Evolutionary conservation across 805 yeast genomes (phyloP).

Genomic region (Spathaspora boniae): DNA sequence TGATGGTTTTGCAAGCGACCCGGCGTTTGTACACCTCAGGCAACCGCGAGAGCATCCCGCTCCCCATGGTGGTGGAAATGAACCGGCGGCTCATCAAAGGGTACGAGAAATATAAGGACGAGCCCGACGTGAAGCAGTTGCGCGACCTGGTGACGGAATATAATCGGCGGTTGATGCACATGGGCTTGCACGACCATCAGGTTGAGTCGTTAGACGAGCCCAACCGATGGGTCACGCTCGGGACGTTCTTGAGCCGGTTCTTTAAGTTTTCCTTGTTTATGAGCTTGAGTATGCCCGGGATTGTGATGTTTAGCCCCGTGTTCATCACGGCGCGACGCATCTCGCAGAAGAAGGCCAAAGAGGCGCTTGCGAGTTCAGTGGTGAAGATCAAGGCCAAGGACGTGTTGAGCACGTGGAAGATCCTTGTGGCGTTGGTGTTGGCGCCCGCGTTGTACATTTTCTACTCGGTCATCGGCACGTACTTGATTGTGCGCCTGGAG

Average conservation of each 20-base stretch:
- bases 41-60: constrained; percentile 32
- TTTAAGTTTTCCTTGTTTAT: constrained; percentile 25
- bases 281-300: constrained; percentile 36
- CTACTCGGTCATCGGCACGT: constrained; percentile 33
- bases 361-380: constrained; percentile 35
- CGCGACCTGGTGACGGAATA: constrained; percentile 30
- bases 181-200: constrained; percentile 41
- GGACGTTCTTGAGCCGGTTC: constrained; percentile 24
- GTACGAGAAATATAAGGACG: constrained; percentile 29
- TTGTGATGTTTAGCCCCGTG: constrained; percentile 37
- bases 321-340: constrained; percentile 32
- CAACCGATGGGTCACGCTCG: constrained; percentile 19
- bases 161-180: constrained; percentile 25
- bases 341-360: constrained; percentile 31
- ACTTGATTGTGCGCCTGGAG: constrained; percentile 9
- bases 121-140: constrained; percentile 31
- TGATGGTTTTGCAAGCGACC: constrained; percentile 42
- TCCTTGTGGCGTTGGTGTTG: constrained; percentile 36
- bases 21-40: constrained; percentile 36
- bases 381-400: constrained; percentile 41
- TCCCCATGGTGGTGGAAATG: constrained; percentile 41
- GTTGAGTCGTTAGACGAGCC: constrained; percentile 27
- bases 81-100: constrained; percentile 37
- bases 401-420: constrained; percentile 43
- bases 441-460: constrained; percentile 40